phyloP scores from a whole-genome alignment of 73 alveolate species.

The Symbiodinium pilosum region DNA sequence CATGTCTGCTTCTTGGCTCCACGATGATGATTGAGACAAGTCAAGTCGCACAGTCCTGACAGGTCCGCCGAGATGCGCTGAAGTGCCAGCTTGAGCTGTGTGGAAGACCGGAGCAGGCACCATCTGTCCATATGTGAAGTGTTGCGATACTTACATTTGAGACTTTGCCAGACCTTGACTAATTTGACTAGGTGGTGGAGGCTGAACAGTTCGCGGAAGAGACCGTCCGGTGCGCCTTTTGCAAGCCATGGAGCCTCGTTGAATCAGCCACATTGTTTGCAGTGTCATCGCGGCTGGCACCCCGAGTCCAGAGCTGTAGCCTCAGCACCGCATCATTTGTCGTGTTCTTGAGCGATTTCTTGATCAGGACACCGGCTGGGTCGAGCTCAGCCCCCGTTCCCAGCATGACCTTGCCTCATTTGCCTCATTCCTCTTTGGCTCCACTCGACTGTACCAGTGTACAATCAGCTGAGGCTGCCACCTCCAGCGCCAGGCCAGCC shows the following conservation, averaged over 20 bases:
- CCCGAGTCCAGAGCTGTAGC: not conserved
- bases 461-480: too few relatives aligned
- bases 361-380: too few relatives aligned
- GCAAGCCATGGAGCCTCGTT: not conserved
- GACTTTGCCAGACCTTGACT: too few relatives aligned
- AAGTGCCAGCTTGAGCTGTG: conserved; percentile 88
- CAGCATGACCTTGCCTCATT: not conserved
- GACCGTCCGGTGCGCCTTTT: conserved; percentile 35
- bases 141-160: not conserved
- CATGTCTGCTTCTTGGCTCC: too few relatives aligned
- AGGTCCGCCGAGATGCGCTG: conserved; percentile 68
- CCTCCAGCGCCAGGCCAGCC: too few relatives aligned
- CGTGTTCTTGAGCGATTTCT: too few relatives aligned
- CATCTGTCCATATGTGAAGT: not conserved
- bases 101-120: conserved; percentile 81
- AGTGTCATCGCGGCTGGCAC: conserved; percentile 5
- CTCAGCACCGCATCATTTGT: too few relatives aligned
- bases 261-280: too few relatives aligned
- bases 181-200: conserved; percentile 36
- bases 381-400: too few relatives aligned
- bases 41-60: too few relatives aligned
- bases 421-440: not conserved
- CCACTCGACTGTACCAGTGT: too few relatives aligned
- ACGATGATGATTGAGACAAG: too few relatives aligned
- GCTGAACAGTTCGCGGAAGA: conserved; percentile 74